A percentile compares a stretch with the other conserved stretches of the same genome.
Evolutionary conservation across 176 grass and related monocot genomes (phyloP).

Genomic region (Phoenix dactylifera): DNA sequence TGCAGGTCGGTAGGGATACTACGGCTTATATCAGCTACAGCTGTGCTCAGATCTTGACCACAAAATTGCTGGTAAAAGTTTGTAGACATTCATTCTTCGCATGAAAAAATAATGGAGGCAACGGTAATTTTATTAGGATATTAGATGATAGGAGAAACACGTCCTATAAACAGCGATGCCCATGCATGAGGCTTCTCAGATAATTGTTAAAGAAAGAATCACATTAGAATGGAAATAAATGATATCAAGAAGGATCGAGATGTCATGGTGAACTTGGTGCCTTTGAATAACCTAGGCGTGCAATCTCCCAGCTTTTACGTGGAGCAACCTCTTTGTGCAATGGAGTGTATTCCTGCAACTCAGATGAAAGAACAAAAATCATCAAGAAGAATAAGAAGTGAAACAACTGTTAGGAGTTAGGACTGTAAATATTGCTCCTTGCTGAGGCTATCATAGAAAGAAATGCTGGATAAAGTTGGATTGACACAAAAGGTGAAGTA

Average conservation of each 20-base stretch:
- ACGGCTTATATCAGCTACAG: no score
- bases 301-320: slow-evolving; percentile 70
- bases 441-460: no score
- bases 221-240: no score
- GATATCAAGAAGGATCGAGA: slow-evolving; percentile 5
- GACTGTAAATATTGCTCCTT: not conserved
- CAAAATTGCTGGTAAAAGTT: not conserved
- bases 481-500: no score
- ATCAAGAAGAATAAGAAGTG: no score
- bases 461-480: no score
- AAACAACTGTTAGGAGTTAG: not conserved
- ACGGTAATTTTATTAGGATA: slow-evolving; percentile 9
- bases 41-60: no score
- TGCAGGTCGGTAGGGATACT: no score
- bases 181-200: slow-evolving; percentile 17
- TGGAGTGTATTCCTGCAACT: slow-evolving; percentile 63
- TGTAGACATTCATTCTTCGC: slow-evolving; percentile 4
- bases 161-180: slow-evolving; percentile 8
- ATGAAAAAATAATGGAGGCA: not conserved
- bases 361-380: slow-evolving; percentile 5
- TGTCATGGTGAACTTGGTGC: slow-evolving; percentile 24
- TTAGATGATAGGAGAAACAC: slow-evolving; percentile 11
- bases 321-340: slow-evolving; percentile 70
- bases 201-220: not conserved
- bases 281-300: slow-evolving; percentile 53